Evolutionary conservation across 805 yeast species (phyloP).

Genomic region (Pichia manshurica): DNA sequence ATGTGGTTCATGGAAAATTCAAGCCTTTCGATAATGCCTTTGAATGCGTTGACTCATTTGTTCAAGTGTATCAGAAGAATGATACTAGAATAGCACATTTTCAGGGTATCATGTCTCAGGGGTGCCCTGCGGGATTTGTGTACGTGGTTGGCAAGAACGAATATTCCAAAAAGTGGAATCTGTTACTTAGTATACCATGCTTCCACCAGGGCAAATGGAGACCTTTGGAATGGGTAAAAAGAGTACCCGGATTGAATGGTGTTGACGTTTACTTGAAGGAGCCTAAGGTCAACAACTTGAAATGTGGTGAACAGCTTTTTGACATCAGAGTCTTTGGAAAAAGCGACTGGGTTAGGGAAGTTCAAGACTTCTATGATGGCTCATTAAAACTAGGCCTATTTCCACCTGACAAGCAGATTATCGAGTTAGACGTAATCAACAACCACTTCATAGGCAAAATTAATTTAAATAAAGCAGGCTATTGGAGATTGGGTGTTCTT

Average conservation of each 20-base stretch:
- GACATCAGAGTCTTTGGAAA: conserved; percentile 5
- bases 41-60: conserved; percentile 47
- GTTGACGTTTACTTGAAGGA: conserved; percentile 72
- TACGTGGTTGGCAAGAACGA: conserved; percentile 22
- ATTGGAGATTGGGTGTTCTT: conserved; percentile 77
- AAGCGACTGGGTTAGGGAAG: neutral
- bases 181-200: conserved; percentile 69
- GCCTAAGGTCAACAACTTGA: conserved; percentile 70
- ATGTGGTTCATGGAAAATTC: conserved; percentile 61
- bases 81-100: conserved; percentile 63
- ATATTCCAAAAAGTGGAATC: conserved; percentile 44
- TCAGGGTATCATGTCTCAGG: conserved; percentile 74
- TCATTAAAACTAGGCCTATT: conserved; percentile 57
- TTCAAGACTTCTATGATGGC: conserved; percentile 28
- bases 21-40: conserved; percentile 34
- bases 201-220: conserved; percentile 63
- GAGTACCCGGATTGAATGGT: conserved; percentile 25
- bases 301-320: conserved; percentile 21
- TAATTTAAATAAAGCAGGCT: conserved; percentile 65
- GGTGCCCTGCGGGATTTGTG: conserved; percentile 62
- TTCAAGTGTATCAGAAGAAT: conserved; percentile 74
- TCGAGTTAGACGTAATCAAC: conserved; percentile 49
- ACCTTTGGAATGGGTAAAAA: conserved; percentile 53
- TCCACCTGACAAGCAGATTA: conserved; percentile 78
- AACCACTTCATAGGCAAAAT: conserved; percentile 51